Base-by-base conservation (phyloP, 768 basidiomycete genomes). In the Guyanaporus albipodus region DNA sequence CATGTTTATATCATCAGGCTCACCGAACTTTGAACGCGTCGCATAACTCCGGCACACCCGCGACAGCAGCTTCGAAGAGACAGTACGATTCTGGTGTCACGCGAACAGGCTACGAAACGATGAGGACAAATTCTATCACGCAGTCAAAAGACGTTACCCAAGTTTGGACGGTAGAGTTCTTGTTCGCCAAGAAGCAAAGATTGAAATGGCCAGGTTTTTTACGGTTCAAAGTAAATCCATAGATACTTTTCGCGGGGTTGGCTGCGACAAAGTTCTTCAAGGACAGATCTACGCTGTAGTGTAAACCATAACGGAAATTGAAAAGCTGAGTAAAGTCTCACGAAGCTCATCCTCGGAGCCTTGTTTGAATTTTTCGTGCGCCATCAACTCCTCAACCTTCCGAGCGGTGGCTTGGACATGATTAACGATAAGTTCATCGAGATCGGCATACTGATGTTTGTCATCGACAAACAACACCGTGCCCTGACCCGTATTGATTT, bases 351-450 rank as follows among this genome's bases (percentile, higher is more conserved):
- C 88, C 67, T 94, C 89, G 9, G 83, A 75, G 17, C 86, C 87
- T 27, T 80, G 80, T 66, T 92, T 92, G 76, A 87, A 98, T 65
- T 96, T 96, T 59, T 98, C 96, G 59, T 93, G 89, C 19, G 84
- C 80, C 84, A 92, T 92, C 45, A 98, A 70, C 62, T 98, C 93
- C 65, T 97, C 94, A 2, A 97, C 86, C 55, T 90, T 85, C 32
- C 91, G 82, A 35, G 89, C 85, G 75, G 94, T 94, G 8, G 92
- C 86, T 72, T 92, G 90, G 33, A 98, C 83, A 65, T 99, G 93
- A 59, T 93, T 93, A 64, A 97, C 92, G 55, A 98, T 91, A 55
- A 99, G 66, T 63, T 99, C 95, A 64, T 99, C 96, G 46, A 99
- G 75, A 74, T 98, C 96, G 32, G 86, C 82, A 65, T 94, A 98